Evolutionary conservation across 768 basidiomycete genomes (phyloP).

Genomic region (Postia placenta): DNA sequence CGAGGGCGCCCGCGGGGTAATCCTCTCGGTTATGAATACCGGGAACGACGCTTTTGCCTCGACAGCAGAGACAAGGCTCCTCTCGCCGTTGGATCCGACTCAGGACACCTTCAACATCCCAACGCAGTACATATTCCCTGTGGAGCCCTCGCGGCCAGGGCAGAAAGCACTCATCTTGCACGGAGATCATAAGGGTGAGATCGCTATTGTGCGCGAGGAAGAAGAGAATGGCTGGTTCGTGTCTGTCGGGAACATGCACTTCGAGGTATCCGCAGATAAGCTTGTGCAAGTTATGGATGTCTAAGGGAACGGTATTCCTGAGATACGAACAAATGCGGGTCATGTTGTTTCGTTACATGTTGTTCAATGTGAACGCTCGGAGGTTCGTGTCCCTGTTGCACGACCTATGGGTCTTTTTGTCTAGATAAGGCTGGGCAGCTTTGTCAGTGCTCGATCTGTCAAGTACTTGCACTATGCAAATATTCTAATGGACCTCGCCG

Average conservation of each 20-base stretch:
- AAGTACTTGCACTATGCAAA: too few species aligned
- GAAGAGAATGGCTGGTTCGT: constrained; percentile 13
- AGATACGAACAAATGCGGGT: too few species aligned
- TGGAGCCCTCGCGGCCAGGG: constrained; percentile 4
- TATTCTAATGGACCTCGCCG: too few species aligned
- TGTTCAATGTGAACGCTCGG: too few species aligned
- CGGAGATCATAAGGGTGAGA: constrained; percentile 7
- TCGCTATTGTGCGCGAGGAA: constrained; percentile 11
- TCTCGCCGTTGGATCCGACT: constrained; percentile 2
- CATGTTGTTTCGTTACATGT: too few species aligned
- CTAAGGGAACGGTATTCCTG: neutral
- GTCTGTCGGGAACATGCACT: constrained; percentile 10
- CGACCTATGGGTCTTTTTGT: too few species aligned
- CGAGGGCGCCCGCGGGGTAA: constrained; percentile 9
- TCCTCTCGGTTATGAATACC: constrained; percentile 13
- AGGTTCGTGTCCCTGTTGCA: too few species aligned
- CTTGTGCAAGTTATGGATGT: constrained; percentile 2
- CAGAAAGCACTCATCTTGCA: constrained; percentile 10
- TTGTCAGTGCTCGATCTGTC: too few species aligned
- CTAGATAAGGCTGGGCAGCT: too few species aligned
- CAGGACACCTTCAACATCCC: constrained; percentile 7
- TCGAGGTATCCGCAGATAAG: constrained; percentile 5
- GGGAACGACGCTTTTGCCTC: constrained; percentile 10
- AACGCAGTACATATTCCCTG: constrained; percentile 5
- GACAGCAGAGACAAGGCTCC: constrained; percentile 8